phyloP scores from a whole-genome alignment of 2,329 filamentous ascomycete species.

The Pezicula rhizophila region DNA sequence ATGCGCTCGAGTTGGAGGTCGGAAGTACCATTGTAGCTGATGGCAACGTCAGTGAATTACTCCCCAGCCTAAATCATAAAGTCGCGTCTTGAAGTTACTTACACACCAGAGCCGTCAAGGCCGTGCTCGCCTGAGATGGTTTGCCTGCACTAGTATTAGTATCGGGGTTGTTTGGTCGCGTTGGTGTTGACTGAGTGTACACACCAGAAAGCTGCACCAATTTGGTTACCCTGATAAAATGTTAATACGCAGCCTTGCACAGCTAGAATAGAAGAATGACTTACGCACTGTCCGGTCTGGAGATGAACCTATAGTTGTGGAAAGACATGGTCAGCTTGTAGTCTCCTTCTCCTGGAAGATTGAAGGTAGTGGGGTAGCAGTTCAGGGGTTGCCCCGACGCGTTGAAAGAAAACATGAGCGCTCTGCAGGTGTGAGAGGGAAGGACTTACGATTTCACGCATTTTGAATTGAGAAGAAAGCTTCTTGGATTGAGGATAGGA shows the following conservation, averaged over 20 bases:
- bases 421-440: conserved; percentile 3
- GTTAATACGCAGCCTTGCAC: conserved; percentile 12
- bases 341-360: conserved; percentile 30
- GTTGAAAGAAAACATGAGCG: conserved; percentile 18
- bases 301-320: conserved; percentile 78
- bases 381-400: conserved; percentile 37
- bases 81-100: conserved; percentile 37
- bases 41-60: conserved; percentile 25
- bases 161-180: conserved; percentile 25
- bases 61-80: conserved; percentile 11
- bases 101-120: conserved; percentile 95
- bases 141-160: conserved; percentile 53
- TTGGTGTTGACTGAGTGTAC: conserved; percentile 29
- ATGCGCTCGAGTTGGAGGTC: conserved; percentile 99
- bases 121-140: conserved; percentile 88
- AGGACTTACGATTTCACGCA: conserved; percentile 68
- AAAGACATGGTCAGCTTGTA: conserved; percentile 49
- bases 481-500: conserved; percentile 10
- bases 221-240: conserved; percentile 87
- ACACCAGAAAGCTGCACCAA: conserved; percentile 99
- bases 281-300: conserved; percentile 99
- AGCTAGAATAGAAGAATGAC: conserved; percentile 29
- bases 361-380: conserved; percentile 28
- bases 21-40: conserved; percentile 91
- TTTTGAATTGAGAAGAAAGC: conserved; percentile 40